phyloP scores from a whole-genome alignment of 768 basidiomycete genomes.

The Trametopsis cervina region DNA sequence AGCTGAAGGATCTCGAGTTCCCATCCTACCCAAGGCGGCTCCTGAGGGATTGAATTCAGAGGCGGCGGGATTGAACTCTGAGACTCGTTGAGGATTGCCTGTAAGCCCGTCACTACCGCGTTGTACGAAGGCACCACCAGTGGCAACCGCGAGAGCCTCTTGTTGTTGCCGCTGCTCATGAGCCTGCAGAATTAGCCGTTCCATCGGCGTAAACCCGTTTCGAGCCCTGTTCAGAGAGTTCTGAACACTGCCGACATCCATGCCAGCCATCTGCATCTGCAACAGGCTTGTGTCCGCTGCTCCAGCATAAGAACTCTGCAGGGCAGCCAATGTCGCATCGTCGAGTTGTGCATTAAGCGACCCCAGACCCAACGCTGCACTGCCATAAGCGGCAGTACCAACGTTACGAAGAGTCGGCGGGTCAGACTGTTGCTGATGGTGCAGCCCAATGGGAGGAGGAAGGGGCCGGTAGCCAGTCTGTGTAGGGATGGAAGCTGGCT shows the following conservation, averaged over 20 bases:
- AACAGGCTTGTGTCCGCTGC: constrained; percentile 1
- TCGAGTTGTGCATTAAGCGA: constrained; percentile 10
- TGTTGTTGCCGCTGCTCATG: constrained; percentile 27
- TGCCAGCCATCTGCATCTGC: constrained; percentile 15
- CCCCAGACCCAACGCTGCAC: not conserved
- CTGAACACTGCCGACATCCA: constrained; percentile 8
- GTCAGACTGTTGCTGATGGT: constrained; percentile 1
- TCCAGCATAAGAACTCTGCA: not conserved
- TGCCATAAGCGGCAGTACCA: not conserved
- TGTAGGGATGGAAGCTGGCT: not conserved
- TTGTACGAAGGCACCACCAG: constrained; percentile 26
- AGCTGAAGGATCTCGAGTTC: not conserved
- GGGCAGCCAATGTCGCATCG: constrained; percentile 3
- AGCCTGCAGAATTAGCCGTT: constrained; percentile 59
- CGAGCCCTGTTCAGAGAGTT: constrained; percentile 25
- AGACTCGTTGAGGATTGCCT: not conserved
- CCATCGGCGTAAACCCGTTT: constrained; percentile 61
- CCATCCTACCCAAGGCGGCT: constrained; percentile 1
- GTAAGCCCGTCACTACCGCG: not conserved
- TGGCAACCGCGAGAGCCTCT: not conserved
- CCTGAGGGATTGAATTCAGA: constrained; percentile 1
- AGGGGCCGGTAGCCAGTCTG: not conserved
- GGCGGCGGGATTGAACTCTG: constrained; percentile 6
- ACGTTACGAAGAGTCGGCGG: not conserved
- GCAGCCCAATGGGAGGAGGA: constrained; percentile 9